Evolutionary conservation across 345 rosid species (phyloP), one percentile per base, ranked within the genome.

Genomic region (Hypericum androsaemum): DNA sequence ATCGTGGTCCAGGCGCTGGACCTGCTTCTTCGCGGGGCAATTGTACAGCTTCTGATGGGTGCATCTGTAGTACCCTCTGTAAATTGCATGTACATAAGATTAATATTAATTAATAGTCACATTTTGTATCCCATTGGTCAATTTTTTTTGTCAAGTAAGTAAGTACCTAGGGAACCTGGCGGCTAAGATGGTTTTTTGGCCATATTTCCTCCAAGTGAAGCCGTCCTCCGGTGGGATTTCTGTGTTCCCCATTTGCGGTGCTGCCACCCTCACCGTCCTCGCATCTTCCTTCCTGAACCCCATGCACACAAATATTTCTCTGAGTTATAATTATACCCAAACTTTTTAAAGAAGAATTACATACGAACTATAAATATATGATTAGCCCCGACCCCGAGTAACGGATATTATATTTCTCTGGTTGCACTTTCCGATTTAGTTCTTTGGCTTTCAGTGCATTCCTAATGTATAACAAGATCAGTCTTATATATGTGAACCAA

Each of bases 1-100:
- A 68, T 87, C 78, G 5, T 74, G 64, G 58, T 87, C 78, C 3
- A 82, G 66, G 6, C 96, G 77, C 64, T 90, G 98, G 0, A 87
- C 96, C 66, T 76, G 92, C 66, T 90, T 90, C 70, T 90, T 90
- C 37, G 96, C 98, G 0, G 80, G 80, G 56, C 98, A 90, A 1
- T 78, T 61, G 71, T 90, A 84, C 66, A 84, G 14, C 58, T 79
- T 90, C 17, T 81, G 89, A 62, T 87, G 92, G 11, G 96, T 87
- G 58, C 98, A 90, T 57, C 92, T 75, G 66, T 74, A 87, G 63
- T 87, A 90, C 7, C 86, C 75, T 79, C 98, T 90, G 64, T 57
- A 38, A 47, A 48, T 15, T 39, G 51, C 12, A 17, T n/a, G n/a
- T n/a, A n/a, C n/a, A n/a, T n/a, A n/a, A n/a, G n/a, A n/a, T n/a